phyloP scores from a whole-genome alignment of 768 basidiomycete genomes.

The Chalciporus piperatus region DNA sequence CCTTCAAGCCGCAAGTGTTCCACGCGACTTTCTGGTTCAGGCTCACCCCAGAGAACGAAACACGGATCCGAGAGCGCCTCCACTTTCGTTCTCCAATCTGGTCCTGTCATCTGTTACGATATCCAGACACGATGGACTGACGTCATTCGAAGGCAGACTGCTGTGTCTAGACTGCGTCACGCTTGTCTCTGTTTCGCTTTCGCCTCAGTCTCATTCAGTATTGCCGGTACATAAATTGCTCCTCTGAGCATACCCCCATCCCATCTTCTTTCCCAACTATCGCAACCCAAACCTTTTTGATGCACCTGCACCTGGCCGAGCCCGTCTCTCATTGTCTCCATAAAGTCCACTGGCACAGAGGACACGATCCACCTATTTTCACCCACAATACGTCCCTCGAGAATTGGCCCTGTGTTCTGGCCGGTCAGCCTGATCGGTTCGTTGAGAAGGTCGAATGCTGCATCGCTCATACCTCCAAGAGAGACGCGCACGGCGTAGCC shows the following conservation, averaged over 20 bases:
- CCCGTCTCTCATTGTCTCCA: slow-evolving; percentile 7
- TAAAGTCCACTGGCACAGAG: slow-evolving; percentile 7
- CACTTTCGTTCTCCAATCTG: too few relatives aligned
- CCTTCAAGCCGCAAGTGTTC: too few relatives aligned
- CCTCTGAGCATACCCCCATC: background rate
- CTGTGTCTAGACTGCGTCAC: too few relatives aligned
- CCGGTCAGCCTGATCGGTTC: slow-evolving; percentile 4
- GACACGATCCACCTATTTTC: background rate
- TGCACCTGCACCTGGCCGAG: background rate
- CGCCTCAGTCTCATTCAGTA: too few relatives aligned
- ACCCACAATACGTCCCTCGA: slow-evolving; percentile 10
- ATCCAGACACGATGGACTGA: too few relatives aligned
- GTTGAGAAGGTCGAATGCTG: slow-evolving; percentile 7
- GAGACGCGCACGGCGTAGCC: background rate
- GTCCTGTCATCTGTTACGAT: too few relatives aligned
- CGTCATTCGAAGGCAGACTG: too few relatives aligned
- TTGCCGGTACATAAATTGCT: background rate
- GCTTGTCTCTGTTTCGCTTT: too few relatives aligned
- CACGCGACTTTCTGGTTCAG: too few relatives aligned
- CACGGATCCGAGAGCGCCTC: too few relatives aligned
- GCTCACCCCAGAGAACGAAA: too few relatives aligned
- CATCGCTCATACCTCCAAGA: slow-evolving; percentile 2
- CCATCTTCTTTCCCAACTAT: background rate
- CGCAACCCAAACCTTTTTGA: background rate
- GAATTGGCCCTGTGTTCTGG: slow-evolving; percentile 6